Evolutionary conservation across 2,329 filamentous ascomycete species (phyloP), one percentile per base, ranked within the genome.

Genomic region (Ceratocystis albifundus): DNA sequence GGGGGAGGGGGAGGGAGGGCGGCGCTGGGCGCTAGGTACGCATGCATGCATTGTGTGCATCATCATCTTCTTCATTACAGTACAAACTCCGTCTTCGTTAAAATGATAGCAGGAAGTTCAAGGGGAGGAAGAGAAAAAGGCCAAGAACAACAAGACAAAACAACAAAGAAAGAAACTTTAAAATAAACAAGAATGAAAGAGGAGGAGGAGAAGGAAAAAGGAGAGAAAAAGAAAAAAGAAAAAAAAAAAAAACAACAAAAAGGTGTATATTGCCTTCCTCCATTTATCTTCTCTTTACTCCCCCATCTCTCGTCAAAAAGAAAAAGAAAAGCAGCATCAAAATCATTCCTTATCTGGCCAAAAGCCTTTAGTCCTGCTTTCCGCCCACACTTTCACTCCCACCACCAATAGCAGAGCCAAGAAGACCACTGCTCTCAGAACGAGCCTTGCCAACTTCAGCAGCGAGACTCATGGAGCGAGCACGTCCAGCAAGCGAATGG

Each of bases 371-470:
- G 66, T 68, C 67, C 61, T 66, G 67, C 59, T 68, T 68, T 46
- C 66, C 66, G 41, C 65, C 50, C 20, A 50, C 30, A 10, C 28
- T 48, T 17, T 48, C 63, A n/a, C 55, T 48, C 10, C 46, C 25
- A 4, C 41, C 46, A 15, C 66, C 66, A n/a, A 44, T 44, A 12
- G 45, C 50, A 25, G 48, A 30, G 30, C 63, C 63, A 22, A 67
- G 45, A 46, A 67, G 30, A 10, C 36, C 8, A 41, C 36, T 41
- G 3, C 61, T 44, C 17, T 67, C 66, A 22, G 46, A 30, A 8
- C 66, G 57, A 22, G 64, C 59, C 55, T 67, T 67, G 28, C 66
- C 66, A n/a, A 63, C 66, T 46, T 67, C 66, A 4, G 63, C 66
- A 30, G 66, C 66, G 32, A 67, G 32, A 25, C 62, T 65, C 28